Conservation (phyloP, 2,329 filamentous ascomycete species). For the Colletotrichum tofieldiae region DNA sequence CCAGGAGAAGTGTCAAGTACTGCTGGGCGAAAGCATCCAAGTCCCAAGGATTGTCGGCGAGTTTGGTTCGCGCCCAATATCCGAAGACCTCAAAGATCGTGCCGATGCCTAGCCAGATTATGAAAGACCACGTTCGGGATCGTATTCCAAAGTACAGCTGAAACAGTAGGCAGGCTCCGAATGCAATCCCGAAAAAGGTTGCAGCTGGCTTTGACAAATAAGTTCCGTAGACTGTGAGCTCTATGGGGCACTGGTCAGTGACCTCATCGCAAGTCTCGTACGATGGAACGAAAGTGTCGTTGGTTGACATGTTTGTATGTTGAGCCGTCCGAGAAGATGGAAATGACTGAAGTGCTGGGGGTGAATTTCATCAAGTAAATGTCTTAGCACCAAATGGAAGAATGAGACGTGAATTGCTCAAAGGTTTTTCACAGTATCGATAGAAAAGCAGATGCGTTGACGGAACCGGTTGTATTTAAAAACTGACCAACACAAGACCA, state of each 20-base stretch:
- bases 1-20: constrained; percentile 58
- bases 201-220: constrained; percentile 1
- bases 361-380: background rate
- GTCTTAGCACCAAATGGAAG: background rate
- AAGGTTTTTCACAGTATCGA: background rate
- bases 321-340: too few relatives aligned
- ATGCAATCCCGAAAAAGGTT: constrained; percentile 11
- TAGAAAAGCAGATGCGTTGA: too few relatives aligned
- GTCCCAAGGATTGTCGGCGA: constrained; percentile 56
- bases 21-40: constrained; percentile 58
- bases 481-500: background rate
- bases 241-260: background rate
- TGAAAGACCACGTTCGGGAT: constrained; percentile 18
- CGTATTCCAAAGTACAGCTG: constrained; percentile 11
- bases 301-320: background rate
- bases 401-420: background rate
- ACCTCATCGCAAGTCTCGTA: constrained; percentile 19
- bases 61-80: constrained; percentile 1
- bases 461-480: background rate
- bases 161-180: background rate
- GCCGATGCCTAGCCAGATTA: constrained; percentile 11
- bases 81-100: constrained; percentile 17
- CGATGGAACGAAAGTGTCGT: constrained; percentile 2
- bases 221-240: constrained; percentile 17
- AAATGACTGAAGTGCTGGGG: too few relatives aligned